Percentiles rank a stretch among this genome's conserved stretches.
phyloP scores from a whole-genome alignment of 78 protist species.

The Bigelowiella natans region DNA sequence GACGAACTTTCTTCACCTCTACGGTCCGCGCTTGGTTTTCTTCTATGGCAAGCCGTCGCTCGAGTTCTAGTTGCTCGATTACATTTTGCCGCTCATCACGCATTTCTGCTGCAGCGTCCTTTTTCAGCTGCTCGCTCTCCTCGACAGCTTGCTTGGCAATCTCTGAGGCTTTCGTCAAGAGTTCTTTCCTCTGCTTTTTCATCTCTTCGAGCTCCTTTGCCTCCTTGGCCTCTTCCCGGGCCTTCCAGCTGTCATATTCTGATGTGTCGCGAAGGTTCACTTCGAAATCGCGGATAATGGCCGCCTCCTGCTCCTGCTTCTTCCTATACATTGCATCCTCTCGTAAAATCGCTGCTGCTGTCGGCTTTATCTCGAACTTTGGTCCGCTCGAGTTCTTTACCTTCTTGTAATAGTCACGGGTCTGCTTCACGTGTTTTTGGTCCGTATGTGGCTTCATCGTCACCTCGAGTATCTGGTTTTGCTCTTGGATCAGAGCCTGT shows the following conservation, averaged over 20 bases:
- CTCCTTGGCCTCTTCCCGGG: background rate
- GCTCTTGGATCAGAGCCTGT: background rate
- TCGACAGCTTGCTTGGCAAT: too few relatives aligned
- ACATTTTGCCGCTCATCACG: too few relatives aligned
- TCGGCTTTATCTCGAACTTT: background rate
- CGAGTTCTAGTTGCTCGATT: background rate
- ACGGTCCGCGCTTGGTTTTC: background rate
- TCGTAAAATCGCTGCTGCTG: background rate
- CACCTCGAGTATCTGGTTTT: background rate
- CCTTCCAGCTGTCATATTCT: background rate
- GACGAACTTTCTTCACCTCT: background rate
- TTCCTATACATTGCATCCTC: background rate
- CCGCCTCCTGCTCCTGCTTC: background rate
- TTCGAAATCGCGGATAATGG: background rate
- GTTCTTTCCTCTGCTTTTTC: background rate
- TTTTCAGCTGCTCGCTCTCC: too few relatives aligned
- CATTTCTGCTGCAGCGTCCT: too few relatives aligned
- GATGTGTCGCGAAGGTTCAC: background rate
- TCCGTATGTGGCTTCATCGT: background rate
- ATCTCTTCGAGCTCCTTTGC: background rate
- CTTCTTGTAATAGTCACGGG: background rate
- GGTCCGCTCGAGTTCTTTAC: background rate
- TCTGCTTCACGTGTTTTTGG: background rate
- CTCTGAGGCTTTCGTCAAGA: background rate
- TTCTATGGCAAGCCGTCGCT: background rate